Percentiles rank a stretch among this genome's conserved stretches.
phyloP scores from a whole-genome alignment of 805 yeast species.

The Cephaloascus fragrans region DNA sequence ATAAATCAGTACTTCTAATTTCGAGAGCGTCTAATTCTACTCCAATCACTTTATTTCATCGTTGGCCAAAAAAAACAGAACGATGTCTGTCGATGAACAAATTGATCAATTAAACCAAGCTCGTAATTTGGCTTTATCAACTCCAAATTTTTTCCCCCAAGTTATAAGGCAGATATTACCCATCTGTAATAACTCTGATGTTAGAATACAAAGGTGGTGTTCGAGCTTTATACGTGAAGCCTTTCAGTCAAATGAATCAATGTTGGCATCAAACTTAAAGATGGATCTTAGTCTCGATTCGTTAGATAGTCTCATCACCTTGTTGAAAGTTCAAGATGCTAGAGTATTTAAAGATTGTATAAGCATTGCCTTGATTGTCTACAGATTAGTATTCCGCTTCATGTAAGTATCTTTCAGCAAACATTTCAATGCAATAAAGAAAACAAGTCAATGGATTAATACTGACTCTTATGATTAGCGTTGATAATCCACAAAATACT shows the following conservation, averaged over 20 bases:
- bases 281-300: slow-evolving; percentile 19
- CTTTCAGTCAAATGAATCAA: slow-evolving; percentile 16
- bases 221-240: slow-evolving; percentile 26
- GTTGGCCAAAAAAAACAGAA: too few species aligned
- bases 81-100: neutral
- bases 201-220: slow-evolving; percentile 29
- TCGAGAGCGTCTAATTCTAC: too few species aligned
- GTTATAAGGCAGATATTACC: slow-evolving; percentile 29
- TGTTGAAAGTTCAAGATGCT: slow-evolving; percentile 17
- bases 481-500: slow-evolving; percentile 32
- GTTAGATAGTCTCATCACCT: slow-evolving; percentile 16
- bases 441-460: too few species aligned
- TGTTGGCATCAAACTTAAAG: slow-evolving; percentile 16
- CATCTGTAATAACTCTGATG: slow-evolving; percentile 22
- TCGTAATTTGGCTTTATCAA: slow-evolving; percentile 20
- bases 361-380: slow-evolving; percentile 25
- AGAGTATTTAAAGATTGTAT: slow-evolving; percentile 19
- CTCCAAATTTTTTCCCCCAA: slow-evolving; percentile 9
- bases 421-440: too few species aligned
- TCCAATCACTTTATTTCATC: too few species aligned
- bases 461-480: too few species aligned
- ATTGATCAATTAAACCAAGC: slow-evolving; percentile 25
- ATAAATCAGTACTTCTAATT: too few species aligned
- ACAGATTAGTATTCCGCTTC: slow-evolving; percentile 20
- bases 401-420: neutral